Conservation (phyloP, 2,329 filamentous ascomycete species). For the Shiraia sp. region DNA sequence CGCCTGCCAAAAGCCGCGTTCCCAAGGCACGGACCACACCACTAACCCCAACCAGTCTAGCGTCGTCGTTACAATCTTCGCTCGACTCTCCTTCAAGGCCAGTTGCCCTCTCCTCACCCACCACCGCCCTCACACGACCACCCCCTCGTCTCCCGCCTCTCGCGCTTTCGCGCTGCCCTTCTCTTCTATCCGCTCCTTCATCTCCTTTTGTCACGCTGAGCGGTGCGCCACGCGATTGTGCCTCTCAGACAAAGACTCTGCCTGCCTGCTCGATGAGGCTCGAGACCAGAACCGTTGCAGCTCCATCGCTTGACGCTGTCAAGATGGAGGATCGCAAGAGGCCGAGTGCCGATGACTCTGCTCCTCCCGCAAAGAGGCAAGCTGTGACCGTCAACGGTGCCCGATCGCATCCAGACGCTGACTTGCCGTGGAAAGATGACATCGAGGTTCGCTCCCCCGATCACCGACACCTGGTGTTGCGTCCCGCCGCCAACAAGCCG, state of each 20-base stretch:
- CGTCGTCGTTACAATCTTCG: not conserved
- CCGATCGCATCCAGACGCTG: constrained; percentile 66
- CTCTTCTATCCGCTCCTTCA: constrained; percentile 29
- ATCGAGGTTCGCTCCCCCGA: constrained; percentile 67
- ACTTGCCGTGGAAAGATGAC: constrained; percentile 72
- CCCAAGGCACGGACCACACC: not conserved
- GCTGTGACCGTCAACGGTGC: constrained; percentile 74
- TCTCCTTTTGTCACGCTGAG: constrained; percentile 25
- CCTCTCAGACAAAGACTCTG: constrained; percentile 40
- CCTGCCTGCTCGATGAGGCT: constrained; percentile 77
- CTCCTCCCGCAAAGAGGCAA: constrained; percentile 89
- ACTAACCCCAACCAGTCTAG: constrained; percentile 2
- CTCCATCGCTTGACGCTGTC: constrained; percentile 76
- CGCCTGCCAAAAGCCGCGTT: no score
- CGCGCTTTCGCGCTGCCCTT: constrained; percentile 11
- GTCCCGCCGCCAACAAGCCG: constrained; percentile 27
- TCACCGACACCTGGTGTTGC: constrained; percentile 19
- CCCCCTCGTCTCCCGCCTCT: constrained; percentile 17
- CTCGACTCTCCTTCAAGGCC: constrained; percentile 15
- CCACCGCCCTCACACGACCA: constrained; percentile 30
- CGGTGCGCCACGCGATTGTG: constrained; percentile 20
- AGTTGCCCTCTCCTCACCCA: constrained; percentile 19
- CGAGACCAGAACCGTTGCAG: constrained; percentile 72
- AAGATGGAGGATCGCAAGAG: constrained; percentile 99
- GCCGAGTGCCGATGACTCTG: constrained; percentile 83